A percentile compares a stretch with the other conserved stretches of the same genome.
phyloP scores from a whole-genome alignment of 106 monocot species.

The Vanilla planifolia region DNA sequence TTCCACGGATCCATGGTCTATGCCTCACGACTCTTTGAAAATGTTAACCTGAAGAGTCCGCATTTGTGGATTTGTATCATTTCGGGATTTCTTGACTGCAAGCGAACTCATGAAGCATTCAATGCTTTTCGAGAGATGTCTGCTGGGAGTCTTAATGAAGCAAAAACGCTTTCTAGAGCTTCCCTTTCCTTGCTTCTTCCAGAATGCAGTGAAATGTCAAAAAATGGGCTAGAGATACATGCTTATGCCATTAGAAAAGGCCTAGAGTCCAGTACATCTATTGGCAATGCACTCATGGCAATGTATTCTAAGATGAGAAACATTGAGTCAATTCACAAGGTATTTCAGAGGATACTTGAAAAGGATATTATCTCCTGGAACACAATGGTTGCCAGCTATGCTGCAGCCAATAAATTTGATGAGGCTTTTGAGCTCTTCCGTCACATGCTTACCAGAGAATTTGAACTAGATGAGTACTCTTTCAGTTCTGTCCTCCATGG shows the following conservation, averaged over 20 bases:
- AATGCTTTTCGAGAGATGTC: constrained; percentile 43
- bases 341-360: constrained; percentile 38
- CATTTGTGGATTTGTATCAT: constrained; percentile 56
- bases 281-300: constrained; percentile 69
- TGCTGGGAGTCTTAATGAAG: constrained; percentile 14
- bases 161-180: constrained; percentile 31
- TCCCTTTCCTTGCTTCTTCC: constrained; percentile 53
- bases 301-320: constrained; percentile 58
- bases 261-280: constrained; percentile 42
- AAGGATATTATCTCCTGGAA: constrained; percentile 75
- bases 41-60: constrained; percentile 19
- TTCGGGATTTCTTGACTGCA: constrained; percentile 37
- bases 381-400: constrained; percentile 46
- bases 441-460: constrained; percentile 32
- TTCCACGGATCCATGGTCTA: constrained; percentile 22
- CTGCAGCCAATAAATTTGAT: constrained; percentile 24
- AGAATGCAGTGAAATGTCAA: constrained; percentile 19
- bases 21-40: constrained; percentile 32
- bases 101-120: constrained; percentile 29
- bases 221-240: constrained; percentile 69
- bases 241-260: constrained; percentile 54
- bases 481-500: constrained; percentile 55
- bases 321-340: constrained; percentile 16
- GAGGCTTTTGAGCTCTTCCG: constrained; percentile 43
- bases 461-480: constrained; percentile 60